phyloP scores from a whole-genome alignment of 1,139 yeast genomes.

The Schwanniomyces etchellsii region DNA sequence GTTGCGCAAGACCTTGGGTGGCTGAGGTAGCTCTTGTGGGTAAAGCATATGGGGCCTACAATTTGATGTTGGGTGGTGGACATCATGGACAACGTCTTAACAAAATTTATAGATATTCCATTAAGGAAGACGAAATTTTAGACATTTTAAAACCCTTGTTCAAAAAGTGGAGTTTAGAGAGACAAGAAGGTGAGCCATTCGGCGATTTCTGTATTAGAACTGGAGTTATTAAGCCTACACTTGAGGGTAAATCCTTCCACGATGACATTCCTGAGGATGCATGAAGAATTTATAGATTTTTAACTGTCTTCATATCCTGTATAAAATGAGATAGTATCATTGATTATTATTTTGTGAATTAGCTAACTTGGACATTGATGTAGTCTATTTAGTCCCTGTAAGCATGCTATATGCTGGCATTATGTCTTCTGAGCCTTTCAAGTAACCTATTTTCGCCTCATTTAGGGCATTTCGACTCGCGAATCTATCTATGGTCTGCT shows the following conservation, averaged over 20 bases:
- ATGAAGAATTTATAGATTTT: slow-evolving; percentile 9
- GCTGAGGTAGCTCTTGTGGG: slow-evolving; percentile 96
- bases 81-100: slow-evolving; percentile 91
- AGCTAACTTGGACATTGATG: too few relatives aligned
- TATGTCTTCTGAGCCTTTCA: too few relatives aligned
- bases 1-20: slow-evolving; percentile 98
- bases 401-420: too few relatives aligned
- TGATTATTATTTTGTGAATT: neutral
- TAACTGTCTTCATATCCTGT: neutral
- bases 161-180: slow-evolving; percentile 90
- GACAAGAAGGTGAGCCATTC: slow-evolving; percentile 87
- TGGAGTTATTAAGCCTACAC: slow-evolving; percentile 82
- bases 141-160: slow-evolving; percentile 75
- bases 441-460: too few relatives aligned
- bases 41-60: slow-evolving; percentile 90
- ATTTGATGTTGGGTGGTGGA: slow-evolving; percentile 94
- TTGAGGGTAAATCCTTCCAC: slow-evolving; percentile 91
- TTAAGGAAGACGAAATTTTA: slow-evolving; percentile 86
- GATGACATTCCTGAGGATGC: slow-evolving; percentile 87
- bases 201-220: slow-evolving; percentile 89
- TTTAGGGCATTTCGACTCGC: too few relatives aligned
- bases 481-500: too few relatives aligned
- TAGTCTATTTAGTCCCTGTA: too few relatives aligned
- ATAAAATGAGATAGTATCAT: neutral
- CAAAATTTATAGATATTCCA: slow-evolving; percentile 82